These are phyloP conservation scores for Citropsis articulata DNA, from an alignment of 345 rosid species.

Conservation along the genomic window DNA sequence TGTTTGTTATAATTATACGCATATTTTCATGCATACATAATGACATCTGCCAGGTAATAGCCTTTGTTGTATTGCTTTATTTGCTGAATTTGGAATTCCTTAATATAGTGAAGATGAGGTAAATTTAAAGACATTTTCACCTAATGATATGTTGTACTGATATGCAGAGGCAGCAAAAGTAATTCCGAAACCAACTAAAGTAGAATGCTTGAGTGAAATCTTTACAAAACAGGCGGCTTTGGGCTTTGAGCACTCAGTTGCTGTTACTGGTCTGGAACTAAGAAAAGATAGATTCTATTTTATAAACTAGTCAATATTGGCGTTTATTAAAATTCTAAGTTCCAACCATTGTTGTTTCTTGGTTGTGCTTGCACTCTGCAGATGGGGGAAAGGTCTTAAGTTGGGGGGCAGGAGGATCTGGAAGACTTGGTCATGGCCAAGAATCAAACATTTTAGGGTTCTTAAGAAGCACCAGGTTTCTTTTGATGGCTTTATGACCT, in stretches of 20 bases:
- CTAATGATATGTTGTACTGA: constrained; percentile 2
- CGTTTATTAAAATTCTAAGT: neutral
- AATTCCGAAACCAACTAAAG: constrained; percentile 63
- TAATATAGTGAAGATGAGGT: neutral
- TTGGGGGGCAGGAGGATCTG: constrained; percentile 88
- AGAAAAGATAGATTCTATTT: constrained; percentile 13
- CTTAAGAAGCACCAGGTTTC: constrained; percentile 64
- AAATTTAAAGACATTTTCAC: constrained; percentile 10
- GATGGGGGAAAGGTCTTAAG: constrained; percentile 81
- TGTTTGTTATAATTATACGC: neutral
- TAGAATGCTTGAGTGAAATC: constrained; percentile 70
- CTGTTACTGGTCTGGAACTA: constrained; percentile 68
- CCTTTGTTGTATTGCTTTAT: neutral
- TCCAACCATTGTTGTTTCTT: constrained; percentile 6
- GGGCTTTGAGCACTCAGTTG: constrained; percentile 90
- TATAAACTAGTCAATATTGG: constrained; percentile 3
- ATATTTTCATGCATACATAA: neutral
- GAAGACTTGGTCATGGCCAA: constrained; percentile 91
- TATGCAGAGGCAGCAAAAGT: constrained; percentile 58
- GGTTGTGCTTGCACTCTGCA: constrained; percentile 24
- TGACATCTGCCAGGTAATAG: neutral
- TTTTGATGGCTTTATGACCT: constrained; percentile 11
- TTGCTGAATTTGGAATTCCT: neutral
- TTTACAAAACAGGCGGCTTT: constrained; percentile 60
- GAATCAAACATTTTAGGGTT: constrained; percentile 67